Base-by-base conservation (phyloP, 805 yeast genomes). In the Metschnikowia continentalis region DNA sequence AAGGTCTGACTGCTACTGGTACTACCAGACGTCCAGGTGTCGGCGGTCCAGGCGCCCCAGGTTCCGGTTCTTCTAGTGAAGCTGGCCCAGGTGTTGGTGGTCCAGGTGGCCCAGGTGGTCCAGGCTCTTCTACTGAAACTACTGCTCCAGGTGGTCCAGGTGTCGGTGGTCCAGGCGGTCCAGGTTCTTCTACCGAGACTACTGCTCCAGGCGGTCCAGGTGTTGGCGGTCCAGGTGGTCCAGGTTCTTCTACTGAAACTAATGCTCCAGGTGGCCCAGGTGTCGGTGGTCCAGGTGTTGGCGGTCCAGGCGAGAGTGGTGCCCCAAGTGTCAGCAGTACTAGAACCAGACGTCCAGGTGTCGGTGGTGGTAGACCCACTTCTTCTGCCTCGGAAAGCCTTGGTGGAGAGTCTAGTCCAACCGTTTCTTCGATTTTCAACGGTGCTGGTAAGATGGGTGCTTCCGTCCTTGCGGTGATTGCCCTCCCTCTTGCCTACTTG, bases 401-500 rank as follows among this genome's bases (percentile, higher is more conserved):
- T 37, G 53, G 48, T 33, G 54, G 47, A 38, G 51, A 53, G 37
- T 46, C 58, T 44, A 13, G 48, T 14, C 47, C 53, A 40, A 51
- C 48, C 40, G 52, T 52, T 42, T 43, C 54, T 51, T 47, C 60
- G 37, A 35, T 52, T 41, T 45, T 51, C 55, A 56, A 54, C 50
- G 54, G 57, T 42, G 63, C 57, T 49, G 66, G 60, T 35, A 53
- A 49, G 54, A 39, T 55, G 32, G 61, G 62, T 39, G 61, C 64
- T 32, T 66, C 72, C 20, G 51, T 62, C 54, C 49, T 61, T 32
- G 72, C 71, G 39, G 50, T 64, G 41, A 57, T 63, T 42, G 64
- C 68, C 51, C 53, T 69, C 45, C 69, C 75, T 50, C 64, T 67
- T 52, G 74, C 70, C 49, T 67, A 66, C 65, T 64, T 70, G 58